phyloP scores from a whole-genome alignment of 148 eudicot genomes.

The Cornus suecica region DNA sequence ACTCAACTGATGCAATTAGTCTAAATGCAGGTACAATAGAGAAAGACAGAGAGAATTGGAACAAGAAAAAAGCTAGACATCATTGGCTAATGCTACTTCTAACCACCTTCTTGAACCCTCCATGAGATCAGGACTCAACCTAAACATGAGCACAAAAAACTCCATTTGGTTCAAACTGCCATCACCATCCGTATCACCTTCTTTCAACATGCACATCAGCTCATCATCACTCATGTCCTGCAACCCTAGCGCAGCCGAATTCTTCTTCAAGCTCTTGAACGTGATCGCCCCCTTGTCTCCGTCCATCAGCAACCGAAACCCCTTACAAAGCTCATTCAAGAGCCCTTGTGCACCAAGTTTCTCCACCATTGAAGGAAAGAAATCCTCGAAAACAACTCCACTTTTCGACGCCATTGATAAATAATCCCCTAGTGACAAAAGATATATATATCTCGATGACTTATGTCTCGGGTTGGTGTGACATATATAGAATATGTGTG shows the following conservation, averaged over 20 bases:
- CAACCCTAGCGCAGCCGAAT: slow-evolving; percentile 38
- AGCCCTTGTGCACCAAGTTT: slow-evolving; percentile 56
- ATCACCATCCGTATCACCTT: slow-evolving; percentile 68
- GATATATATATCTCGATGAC: too few species aligned
- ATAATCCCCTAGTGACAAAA: too few species aligned
- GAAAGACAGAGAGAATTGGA: not conserved
- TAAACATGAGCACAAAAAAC: slow-evolving; percentile 71
- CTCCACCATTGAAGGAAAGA: slow-evolving; percentile 52
- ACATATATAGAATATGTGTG: not conserved
- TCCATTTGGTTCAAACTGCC: slow-evolving; percentile 62
- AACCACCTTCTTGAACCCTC: slow-evolving; percentile 36
- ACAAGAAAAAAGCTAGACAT: not conserved
- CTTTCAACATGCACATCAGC: slow-evolving; percentile 39
- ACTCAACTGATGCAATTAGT: too few species aligned
- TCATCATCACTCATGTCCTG: slow-evolving; percentile 43
- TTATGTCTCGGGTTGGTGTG: too few species aligned
- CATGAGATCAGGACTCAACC: slow-evolving; percentile 64
- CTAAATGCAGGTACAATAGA: too few species aligned
- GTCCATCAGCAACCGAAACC: slow-evolving; percentile 52
- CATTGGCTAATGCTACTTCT: slow-evolving; percentile 21
- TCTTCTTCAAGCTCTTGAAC: slow-evolving; percentile 57
- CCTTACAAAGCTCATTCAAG: slow-evolving; percentile 56
- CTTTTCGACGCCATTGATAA: slow-evolving; percentile 8
- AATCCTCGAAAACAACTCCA: slow-evolving; percentile 22
- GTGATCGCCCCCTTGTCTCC: slow-evolving; percentile 48